Conservation (phyloP, 2,329 filamentous ascomycete species). For the Trichophyton rubrum region DNA sequence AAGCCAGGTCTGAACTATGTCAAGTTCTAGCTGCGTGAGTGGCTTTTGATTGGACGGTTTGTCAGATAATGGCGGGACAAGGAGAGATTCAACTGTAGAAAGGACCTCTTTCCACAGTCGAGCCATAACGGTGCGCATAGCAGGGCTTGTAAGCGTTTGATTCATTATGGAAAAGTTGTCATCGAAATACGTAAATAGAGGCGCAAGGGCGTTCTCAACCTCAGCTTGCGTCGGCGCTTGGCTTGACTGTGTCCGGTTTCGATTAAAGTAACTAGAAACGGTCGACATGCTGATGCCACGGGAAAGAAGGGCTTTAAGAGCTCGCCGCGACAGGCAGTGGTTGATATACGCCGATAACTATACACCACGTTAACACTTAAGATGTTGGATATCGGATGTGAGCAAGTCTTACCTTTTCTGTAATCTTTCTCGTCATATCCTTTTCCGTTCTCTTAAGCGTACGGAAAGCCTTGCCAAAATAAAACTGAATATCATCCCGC, state of each 20-base stretch:
- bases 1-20: slow-evolving; percentile 91
- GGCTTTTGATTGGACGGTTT: slow-evolving; percentile 80
- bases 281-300: slow-evolving; percentile 60
- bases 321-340: slow-evolving; percentile 70
- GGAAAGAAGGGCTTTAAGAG: slow-evolving; percentile 61
- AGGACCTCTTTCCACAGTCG: slow-evolving; percentile 96
- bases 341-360: slow-evolving; percentile 89
- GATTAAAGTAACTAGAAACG: slow-evolving; percentile 55
- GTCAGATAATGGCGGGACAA: slow-evolving; percentile 89
- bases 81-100: slow-evolving; percentile 73
- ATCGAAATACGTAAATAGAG: slow-evolving; percentile 88
- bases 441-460: slow-evolving; percentile 89
- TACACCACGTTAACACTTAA: slow-evolving; percentile 7
- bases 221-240: slow-evolving; percentile 56
- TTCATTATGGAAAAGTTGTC: slow-evolving; percentile 99
- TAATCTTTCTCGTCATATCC: slow-evolving; percentile 96
- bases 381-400: background rate
- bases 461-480: slow-evolving; percentile 93
- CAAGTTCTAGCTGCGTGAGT: slow-evolving; percentile 74
- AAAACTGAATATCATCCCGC: slow-evolving; percentile 94
- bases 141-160: slow-evolving; percentile 79
- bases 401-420: slow-evolving; percentile 63
- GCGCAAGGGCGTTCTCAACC: slow-evolving; percentile 66
- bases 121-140: slow-evolving; percentile 99
- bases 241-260: slow-evolving; percentile 37